These are phyloP conservation scores for Kluyveromyces siamensis DNA, from an alignment of 805 yeast genomes.

Conservation along the genomic window DNA sequence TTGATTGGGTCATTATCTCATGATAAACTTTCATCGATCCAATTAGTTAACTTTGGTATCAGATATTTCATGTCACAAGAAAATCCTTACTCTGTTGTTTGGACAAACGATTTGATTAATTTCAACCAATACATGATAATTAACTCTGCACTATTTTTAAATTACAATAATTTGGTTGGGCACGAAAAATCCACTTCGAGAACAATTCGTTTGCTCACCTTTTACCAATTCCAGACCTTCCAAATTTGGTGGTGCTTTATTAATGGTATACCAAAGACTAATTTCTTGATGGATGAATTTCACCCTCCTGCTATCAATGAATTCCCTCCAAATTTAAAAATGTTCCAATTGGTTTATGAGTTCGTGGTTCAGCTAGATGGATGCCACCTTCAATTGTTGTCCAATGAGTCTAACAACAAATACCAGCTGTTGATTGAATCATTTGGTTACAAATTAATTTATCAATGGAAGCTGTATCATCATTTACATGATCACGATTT, in stretches of 20 bases:
- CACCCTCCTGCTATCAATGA: slow-evolving; percentile 15
- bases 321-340: slow-evolving; percentile 16
- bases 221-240: slow-evolving; percentile 25
- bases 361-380: slow-evolving; percentile 18
- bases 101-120: slow-evolving; percentile 3
- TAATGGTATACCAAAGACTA: slow-evolving; percentile 21
- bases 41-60: slow-evolving; percentile 15
- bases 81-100: slow-evolving; percentile 2
- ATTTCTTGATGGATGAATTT: slow-evolving; percentile 20
- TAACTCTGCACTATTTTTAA: slow-evolving; percentile 17
- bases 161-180: slow-evolving; percentile 10
- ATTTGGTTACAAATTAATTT: slow-evolving; percentile 14
- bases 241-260: slow-evolving; percentile 24
- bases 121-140: slow-evolving; percentile 9
- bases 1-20: slow-evolving; percentile 12
- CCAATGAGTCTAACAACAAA: slow-evolving; percentile 7
- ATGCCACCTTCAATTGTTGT: slow-evolving; percentile 14
- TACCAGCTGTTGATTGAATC: slow-evolving; percentile 13
- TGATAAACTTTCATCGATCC: slow-evolving; percentile 12
- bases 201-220: slow-evolving; percentile 12
- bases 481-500: slow-evolving; percentile 17
- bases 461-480: slow-evolving; percentile 19
- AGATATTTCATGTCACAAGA: slow-evolving; percentile 21
- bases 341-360: slow-evolving; percentile 15
- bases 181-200: slow-evolving; percentile 1